Percentiles rank a stretch among this genome's conserved stretches.
These are phyloP conservation scores for Durotheca rogersii DNA, from an alignment of 495 filamentous ascomycete species.

Conservation along the genomic window DNA sequence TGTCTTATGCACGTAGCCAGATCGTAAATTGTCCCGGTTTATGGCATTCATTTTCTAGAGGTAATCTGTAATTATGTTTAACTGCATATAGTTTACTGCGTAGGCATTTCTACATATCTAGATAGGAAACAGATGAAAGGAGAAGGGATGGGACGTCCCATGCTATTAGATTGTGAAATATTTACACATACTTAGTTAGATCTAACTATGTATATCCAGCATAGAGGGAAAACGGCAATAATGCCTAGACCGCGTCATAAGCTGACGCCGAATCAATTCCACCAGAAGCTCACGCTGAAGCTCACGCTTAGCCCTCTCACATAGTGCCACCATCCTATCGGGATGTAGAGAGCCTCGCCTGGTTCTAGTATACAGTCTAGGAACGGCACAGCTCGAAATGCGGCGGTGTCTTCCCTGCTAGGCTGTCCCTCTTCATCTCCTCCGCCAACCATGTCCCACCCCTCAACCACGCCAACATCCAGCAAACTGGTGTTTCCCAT, in stretches of 20 bases:
- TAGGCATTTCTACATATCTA: not conserved
- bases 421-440: constrained; percentile 13
- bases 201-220: no score
- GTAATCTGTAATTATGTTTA: constrained; percentile 7
- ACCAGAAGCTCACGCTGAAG: constrained; percentile 98
- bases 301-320: constrained; percentile 82
- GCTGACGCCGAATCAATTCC: no score
- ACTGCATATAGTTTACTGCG: not conserved
- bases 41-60: no score
- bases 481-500: constrained; percentile 88
- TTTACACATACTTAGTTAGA: no score
- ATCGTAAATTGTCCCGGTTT: not conserved
- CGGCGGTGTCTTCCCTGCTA: constrained; percentile 33
- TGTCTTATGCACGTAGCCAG: constrained; percentile 6
- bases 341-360: constrained; percentile 89
- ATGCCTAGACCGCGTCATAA: no score
- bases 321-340: constrained; percentile 98
- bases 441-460: constrained; percentile 44
- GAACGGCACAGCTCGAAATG: constrained; percentile 61
- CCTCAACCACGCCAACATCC: constrained; percentile 65
- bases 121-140: no score
- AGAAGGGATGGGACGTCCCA: no score
- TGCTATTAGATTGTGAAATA: no score
- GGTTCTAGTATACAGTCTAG: constrained; percentile 76
- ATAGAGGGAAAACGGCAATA: no score